phyloP scores from a whole-genome alignment of 345 rosid species.

The Salix viminalis region DNA sequence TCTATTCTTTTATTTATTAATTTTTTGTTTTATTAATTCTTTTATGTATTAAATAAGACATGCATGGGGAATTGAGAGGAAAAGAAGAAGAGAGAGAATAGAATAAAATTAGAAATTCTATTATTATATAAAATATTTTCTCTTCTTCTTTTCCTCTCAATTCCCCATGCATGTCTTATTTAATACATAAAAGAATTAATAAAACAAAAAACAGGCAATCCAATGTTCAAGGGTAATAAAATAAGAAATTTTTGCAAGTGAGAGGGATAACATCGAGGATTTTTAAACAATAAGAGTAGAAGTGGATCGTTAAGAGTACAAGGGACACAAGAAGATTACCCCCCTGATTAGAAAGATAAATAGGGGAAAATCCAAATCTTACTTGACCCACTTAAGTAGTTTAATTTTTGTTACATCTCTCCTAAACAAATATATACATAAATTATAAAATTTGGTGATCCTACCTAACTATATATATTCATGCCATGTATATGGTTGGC shows the following conservation, averaged over 20 bases:
- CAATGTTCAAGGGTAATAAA: background rate
- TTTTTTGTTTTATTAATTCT: no score
- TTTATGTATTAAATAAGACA: no score
- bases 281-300: background rate
- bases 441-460: conserved; percentile 1
- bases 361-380: background rate
- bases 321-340: background rate
- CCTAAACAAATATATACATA: background rate
- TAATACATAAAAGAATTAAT: no score
- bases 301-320: background rate
- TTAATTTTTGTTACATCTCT: background rate
- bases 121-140: no score
- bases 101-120: no score
- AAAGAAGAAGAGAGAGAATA: no score
- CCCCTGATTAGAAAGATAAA: background rate
- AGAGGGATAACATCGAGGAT: background rate
- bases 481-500: background rate
- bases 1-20: no score
- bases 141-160: no score
- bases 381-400: background rate
- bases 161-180: no score
- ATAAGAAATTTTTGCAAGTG: background rate
- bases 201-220: background rate
- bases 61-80: no score
- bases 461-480: background rate